phyloP scores from a whole-genome alignment of 1,139 yeast genomes.

The Spencermartinsiella ligniputridi region DNA sequence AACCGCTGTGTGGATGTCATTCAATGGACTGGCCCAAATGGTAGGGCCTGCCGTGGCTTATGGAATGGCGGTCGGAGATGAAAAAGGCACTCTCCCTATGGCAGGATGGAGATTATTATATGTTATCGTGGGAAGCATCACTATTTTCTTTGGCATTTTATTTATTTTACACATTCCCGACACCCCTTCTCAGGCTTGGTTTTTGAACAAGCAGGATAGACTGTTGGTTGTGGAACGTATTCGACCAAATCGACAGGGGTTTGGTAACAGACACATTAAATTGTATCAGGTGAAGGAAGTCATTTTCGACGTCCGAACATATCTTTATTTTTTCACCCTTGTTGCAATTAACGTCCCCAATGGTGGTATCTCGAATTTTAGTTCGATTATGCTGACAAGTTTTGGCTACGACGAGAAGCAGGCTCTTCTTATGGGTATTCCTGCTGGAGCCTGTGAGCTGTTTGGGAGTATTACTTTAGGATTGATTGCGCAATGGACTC shows the following conservation, averaged over 20 bases:
- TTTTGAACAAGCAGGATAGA: slow-evolving; percentile 46
- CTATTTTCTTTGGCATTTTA: slow-evolving; percentile 48
- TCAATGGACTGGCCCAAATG: slow-evolving; percentile 53
- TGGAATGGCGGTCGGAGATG: slow-evolving; percentile 39
- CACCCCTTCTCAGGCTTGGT: slow-evolving; percentile 53
- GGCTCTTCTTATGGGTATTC: slow-evolving; percentile 40
- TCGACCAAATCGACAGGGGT: slow-evolving; percentile 45
- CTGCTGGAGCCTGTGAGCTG: slow-evolving; percentile 36
- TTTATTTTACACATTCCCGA: slow-evolving; percentile 48
- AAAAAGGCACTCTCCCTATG: slow-evolving; percentile 33
- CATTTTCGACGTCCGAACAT: slow-evolving; percentile 42
- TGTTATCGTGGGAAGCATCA: slow-evolving; percentile 46
- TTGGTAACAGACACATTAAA: slow-evolving; percentile 53
- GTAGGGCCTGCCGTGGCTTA: slow-evolving; percentile 54
- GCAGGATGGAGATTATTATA: slow-evolving; percentile 50
- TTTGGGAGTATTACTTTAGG: slow-evolving; percentile 30
- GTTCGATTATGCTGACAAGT: slow-evolving; percentile 37
- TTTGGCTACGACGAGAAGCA: slow-evolving; percentile 39
- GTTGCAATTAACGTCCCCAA: slow-evolving; percentile 46
- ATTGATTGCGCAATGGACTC: slow-evolving; percentile 22
- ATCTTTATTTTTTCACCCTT: slow-evolving; percentile 43
- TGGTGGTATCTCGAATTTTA: slow-evolving; percentile 49
- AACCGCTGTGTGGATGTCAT: slow-evolving; percentile 48
- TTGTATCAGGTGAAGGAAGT: slow-evolving; percentile 48
- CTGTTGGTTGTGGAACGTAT: slow-evolving; percentile 50